Evolutionary conservation across 179 eudicot genomes (phyloP), one percentile per base, ranked within the genome.

Genomic region (Patellifolia procumbens): DNA sequence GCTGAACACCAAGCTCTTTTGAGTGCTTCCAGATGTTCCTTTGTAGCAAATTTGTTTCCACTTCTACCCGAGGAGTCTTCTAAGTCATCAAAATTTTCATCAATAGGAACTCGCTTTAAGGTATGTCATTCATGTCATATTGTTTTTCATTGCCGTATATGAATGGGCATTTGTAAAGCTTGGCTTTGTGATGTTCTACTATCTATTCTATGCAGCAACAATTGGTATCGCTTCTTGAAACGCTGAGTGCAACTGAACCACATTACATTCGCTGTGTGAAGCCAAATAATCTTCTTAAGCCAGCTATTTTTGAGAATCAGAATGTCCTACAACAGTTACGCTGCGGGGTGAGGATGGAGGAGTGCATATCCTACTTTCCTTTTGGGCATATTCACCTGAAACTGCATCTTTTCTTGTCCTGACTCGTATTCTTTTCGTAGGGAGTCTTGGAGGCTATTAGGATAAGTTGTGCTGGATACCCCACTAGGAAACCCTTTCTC

Each of bases 361-460:
- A 67, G 46, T 72, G 29, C 28, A 9, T 64, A 16, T 48, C 42
- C 68, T 51, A 16, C 42, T 55, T 75, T 66, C 20, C 69, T 73
- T 42, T 31, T 53, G 42, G 46, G 12, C 20, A 51, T 24, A 15
- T 1, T 53, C 17, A 37, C 42, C 19, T 68, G 48, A n/a, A n/a
- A n/a, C n/a, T 51, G 71, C 71, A 31, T 20, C 26, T 0, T 39
- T 51, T 34, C 34, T 32, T 77, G 29, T 63, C 34, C n/a, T 72
- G 52, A 68, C 70, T 5, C 31, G 8, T 42, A 34, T 78, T 51
- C 29, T 73, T 67, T 13, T 74, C 71, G 37, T 82, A 94, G 98
- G 98, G 98, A 74, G 98, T 94, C 62, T 81, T 94, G 93, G 98
- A 94, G 89, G 98, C 98, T 79, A 94, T 94, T 78, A 86, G 98